A percentile compares a stretch with the other conserved stretches of the same genome.
phyloP scores from a whole-genome alignment of 768 basidiomycete genomes.

The Fistulinella prunicolor region DNA sequence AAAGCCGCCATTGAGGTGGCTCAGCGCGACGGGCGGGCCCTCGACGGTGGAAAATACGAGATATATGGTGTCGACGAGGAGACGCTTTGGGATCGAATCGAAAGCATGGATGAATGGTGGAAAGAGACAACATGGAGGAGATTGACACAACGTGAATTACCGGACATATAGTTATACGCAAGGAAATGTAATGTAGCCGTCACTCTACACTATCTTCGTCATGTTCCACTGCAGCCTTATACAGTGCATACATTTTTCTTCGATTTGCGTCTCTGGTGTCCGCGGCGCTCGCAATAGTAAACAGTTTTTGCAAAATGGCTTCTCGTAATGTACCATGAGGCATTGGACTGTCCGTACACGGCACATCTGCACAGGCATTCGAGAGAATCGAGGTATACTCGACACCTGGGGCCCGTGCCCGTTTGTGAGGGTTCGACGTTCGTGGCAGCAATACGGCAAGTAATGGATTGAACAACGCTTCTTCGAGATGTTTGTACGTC shows the following conservation, averaged over 20 bases:
- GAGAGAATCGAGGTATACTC: slow-evolving; percentile 44
- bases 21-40: slow-evolving; percentile 57
- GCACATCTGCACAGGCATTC: slow-evolving; percentile 51
- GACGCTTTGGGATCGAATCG: slow-evolving; percentile 77
- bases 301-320: slow-evolving; percentile 59
- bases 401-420: slow-evolving; percentile 31
- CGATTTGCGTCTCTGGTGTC: slow-evolving; percentile 78
- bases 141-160: slow-evolving; percentile 77
- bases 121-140: slow-evolving; percentile 87
- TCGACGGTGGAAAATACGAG: slow-evolving; percentile 77
- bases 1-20: slow-evolving; percentile 83
- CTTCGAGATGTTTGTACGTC: slow-evolving; percentile 73
- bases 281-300: slow-evolving; percentile 68
- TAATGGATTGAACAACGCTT: slow-evolving; percentile 67
- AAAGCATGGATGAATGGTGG: slow-evolving; percentile 89
- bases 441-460: slow-evolving; percentile 48
- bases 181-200: slow-evolving; percentile 2
- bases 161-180: slow-evolving; percentile 48
- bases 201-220: slow-evolving; percentile 32
- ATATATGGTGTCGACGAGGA: slow-evolving; percentile 87
- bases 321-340: slow-evolving; percentile 42
- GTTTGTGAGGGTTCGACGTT: slow-evolving; percentile 46
- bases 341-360: slow-evolving; percentile 39
- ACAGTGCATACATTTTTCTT: slow-evolving; percentile 78
- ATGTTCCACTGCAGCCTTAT: slow-evolving; percentile 61